Base-by-base conservation (phyloP, 169 alveolate species). In the Plasmodium vivax region DNA sequence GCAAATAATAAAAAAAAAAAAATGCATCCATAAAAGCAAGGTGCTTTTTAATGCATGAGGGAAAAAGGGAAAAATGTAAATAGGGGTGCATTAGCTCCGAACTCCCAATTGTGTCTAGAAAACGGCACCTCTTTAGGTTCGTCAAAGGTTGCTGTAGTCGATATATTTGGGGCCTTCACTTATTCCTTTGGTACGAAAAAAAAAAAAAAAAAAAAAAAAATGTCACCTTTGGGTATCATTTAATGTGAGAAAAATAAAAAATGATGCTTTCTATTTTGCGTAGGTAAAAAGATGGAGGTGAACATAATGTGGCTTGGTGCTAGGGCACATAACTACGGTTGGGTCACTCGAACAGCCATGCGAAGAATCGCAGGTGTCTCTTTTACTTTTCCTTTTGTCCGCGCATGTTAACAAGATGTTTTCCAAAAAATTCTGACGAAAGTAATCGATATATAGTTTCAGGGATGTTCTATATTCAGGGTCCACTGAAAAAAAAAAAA, bases 391-490 rank as follows among this genome's bases (percentile, higher is more conserved):
- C 73, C 77, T 41, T 56, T 79, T 88, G 45, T 88, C 85, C 19
- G 51, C 94, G 36, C 94, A 88, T 19, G 94, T 58, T 79, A 88
- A 56, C 71, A 88, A 62, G 9, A 88, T 88, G 47, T 88, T 88
- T 47, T 88, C 94, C 43, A 88, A 58, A 88, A 88, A 88, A 47
- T 47, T 79, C 23, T 80, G 72, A 43, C 94, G 94, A 77, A 88
- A 88, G 73, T 88, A 88, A 62, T 88, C 90, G 41, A 88, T 58
- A 62, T 88, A 88, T 30, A 73, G 30, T 58, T 88, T 88, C 72
- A 88, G 47, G 3, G 94, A 88, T 19, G 94, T 88, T 41, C 94
- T 88, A 62, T 54, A 79, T 88, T 88, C 94, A n/a, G 83, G 83
- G 32, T 80, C 74, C 27, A 88, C 94, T 88, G 51, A n/a, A 58